These are phyloP conservation scores for Paraglomus occultum DNA, from an alignment of 192 early-diverging fungal genomes.

Conservation along the genomic window DNA sequence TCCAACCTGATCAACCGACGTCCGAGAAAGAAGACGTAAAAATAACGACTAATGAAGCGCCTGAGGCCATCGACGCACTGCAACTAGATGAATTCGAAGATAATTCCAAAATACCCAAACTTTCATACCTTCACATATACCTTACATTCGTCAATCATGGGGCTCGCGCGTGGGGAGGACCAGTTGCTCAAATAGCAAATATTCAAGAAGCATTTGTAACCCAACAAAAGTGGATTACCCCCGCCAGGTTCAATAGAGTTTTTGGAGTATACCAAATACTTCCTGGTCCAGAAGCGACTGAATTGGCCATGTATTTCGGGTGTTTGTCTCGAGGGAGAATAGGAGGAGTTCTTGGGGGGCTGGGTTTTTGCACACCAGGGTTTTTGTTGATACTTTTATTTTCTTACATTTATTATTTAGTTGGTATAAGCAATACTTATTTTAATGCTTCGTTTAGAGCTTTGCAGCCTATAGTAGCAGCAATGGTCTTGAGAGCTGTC, in stretches of 20 bases:
- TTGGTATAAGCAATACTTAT: conserved; percentile 47
- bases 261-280: conserved; percentile 58
- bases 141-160: conserved; percentile 47
- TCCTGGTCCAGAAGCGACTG: conserved; percentile 57
- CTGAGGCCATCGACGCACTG: background rate
- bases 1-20: no score
- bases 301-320: conserved; percentile 56
- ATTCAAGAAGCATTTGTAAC: conserved; percentile 48
- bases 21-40: no score
- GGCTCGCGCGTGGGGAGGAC: conserved; percentile 50
- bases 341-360: conserved; percentile 47
- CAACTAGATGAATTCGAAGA: conserved; percentile 36
- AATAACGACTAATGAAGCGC: no score
- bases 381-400: conserved; percentile 46
- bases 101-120: conserved; percentile 40
- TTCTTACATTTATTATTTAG: conserved; percentile 41
- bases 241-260: conserved; percentile 46
- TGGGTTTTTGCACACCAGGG: conserved; percentile 53
- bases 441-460: conserved; percentile 53
- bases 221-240: conserved; percentile 49
- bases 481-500: conserved; percentile 50
- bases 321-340: conserved; percentile 43
- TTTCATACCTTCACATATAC: conserved; percentile 41
- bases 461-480: conserved; percentile 53
- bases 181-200: conserved; percentile 53